Percentiles rank a stretch among this genome's conserved stretches.
Evolutionary conservation across 345 rosid species (phyloP).

Genomic region (Schrenkiella parvula): DNA sequence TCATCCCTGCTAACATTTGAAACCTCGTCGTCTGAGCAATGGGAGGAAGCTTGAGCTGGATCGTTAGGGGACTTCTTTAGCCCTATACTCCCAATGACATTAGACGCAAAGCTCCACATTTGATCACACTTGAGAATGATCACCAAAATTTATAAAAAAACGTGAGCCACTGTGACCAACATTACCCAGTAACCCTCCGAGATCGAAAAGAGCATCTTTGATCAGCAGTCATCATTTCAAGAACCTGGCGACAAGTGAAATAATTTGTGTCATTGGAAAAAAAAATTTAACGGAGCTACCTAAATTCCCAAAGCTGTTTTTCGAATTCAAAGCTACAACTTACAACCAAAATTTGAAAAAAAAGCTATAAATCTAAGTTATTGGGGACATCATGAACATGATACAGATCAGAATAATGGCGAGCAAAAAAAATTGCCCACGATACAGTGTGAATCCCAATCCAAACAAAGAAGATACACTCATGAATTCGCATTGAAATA

Average conservation of each 20-base stretch:
- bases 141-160: not conserved
- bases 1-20: conserved; percentile 35
- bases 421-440: not conserved
- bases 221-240: not conserved
- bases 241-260: not conserved
- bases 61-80: conserved; percentile 29
- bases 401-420: conserved; percentile 14
- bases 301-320: not conserved
- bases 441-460: not conserved
- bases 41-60: conserved; percentile 32
- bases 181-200: conserved; percentile 6
- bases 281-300: not conserved
- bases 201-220: conserved; percentile 1
- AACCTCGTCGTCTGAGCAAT: conserved; percentile 55
- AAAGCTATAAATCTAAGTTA: not conserved
- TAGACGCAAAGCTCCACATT: conserved; percentile 48
- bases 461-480: not conserved
- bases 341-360: not conserved
- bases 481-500: not conserved
- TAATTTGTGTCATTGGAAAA: too few relatives aligned
- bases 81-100: conserved; percentile 33
- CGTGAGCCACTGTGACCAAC: conserved; percentile 5
- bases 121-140: conserved; percentile 3
- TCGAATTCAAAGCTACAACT: not conserved
- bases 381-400: not conserved